Evolutionary conservation across 768 basidiomycete genomes (phyloP).

Genomic region (Aureoboletus auriporus): DNA sequence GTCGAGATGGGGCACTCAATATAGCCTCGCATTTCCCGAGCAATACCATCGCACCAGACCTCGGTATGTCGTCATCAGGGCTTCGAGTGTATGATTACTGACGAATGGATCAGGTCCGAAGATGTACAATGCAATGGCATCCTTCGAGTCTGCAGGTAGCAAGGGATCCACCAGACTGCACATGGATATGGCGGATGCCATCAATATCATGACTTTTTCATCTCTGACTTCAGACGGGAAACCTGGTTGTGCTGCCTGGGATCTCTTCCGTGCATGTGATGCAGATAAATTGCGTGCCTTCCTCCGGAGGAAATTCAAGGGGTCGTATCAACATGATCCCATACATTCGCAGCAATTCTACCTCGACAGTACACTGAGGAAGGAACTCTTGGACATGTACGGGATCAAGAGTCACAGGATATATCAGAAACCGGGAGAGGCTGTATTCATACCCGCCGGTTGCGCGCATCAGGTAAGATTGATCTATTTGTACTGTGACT

Average conservation of each 20-base stretch:
- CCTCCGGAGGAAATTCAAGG: constrained; percentile 60
- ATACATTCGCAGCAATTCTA: constrained; percentile 91
- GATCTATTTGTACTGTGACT: not conserved
- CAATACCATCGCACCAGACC: constrained; percentile 75
- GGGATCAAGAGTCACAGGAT: constrained; percentile 79
- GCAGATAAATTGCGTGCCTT: constrained; percentile 74
- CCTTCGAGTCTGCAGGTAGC: constrained; percentile 58
- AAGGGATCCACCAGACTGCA: constrained; percentile 87
- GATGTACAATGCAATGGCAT: constrained; percentile 90
- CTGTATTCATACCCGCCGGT: constrained; percentile 93
- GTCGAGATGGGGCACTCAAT: constrained; percentile 85
- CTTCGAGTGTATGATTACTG: not conserved
- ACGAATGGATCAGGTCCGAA: constrained; percentile 64
- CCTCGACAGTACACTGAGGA: constrained; percentile 64
- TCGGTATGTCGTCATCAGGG: constrained; percentile 45
- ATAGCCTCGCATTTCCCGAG: constrained; percentile 85
- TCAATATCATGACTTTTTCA: constrained; percentile 88
- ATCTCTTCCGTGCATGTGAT: constrained; percentile 81
- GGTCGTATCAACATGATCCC: constrained; percentile 64
- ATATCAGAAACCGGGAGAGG: constrained; percentile 89
- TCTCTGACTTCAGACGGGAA: constrained; percentile 49
- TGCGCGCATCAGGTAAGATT: constrained; percentile 79
- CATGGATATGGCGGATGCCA: constrained; percentile 92
- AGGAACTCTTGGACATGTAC: constrained; percentile 59
- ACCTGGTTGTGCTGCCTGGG: constrained; percentile 87